Base-by-base conservation (phyloP, 352 stramenopile species). In the Phytophthora melonis region DNA sequence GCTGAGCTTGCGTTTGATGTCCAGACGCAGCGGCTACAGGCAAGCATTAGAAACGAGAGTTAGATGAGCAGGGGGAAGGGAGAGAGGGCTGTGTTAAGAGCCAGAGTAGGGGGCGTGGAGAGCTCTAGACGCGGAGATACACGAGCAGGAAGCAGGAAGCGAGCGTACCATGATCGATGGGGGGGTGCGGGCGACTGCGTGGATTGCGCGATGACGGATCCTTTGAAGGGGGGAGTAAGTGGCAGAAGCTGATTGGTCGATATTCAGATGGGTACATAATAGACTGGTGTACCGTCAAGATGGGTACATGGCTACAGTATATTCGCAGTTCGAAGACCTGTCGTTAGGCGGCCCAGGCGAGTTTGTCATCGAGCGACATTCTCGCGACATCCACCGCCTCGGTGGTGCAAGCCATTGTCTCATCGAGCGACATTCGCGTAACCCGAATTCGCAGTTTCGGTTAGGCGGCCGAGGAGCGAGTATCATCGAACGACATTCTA, bases 1-100 rank as follows among this genome's bases (percentile, higher is more conserved):
- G 47, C 86, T 96, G 19, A 99, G 92, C 77, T 99, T 98, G 74
- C 98, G 98, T 82, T 95, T 95, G 75, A 95, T 93, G 66, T 95
- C 87, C 55, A 95, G 74, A 56, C 88, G 88, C 56, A 95, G 84
- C 56, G 88, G 88, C 88, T 93, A 32, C 23, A 27, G 13, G 41
- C 3, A 5, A 10, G 5, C 11, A 43, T 18, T 1, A 1, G 36
- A 16, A 10, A 5, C 5, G 36, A 18, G 1, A 43, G 36, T 43
- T 43, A 18, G 36, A 43, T 43, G 36, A 10, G 36, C 2, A 0
- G 36, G 5, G 13, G 18, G 36, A 43, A 10, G 36, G 5, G 36
- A 5, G 11, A 13, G 10, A 43, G 11, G 10, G 9, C 36, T 43
- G 13, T 3, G 36, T 18, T 18, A 43, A 18, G 11, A 16, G 36